Base-by-base conservation (phyloP, 2,329 filamentous ascomycete species). In the Alternaria angustiovoidea region DNA sequence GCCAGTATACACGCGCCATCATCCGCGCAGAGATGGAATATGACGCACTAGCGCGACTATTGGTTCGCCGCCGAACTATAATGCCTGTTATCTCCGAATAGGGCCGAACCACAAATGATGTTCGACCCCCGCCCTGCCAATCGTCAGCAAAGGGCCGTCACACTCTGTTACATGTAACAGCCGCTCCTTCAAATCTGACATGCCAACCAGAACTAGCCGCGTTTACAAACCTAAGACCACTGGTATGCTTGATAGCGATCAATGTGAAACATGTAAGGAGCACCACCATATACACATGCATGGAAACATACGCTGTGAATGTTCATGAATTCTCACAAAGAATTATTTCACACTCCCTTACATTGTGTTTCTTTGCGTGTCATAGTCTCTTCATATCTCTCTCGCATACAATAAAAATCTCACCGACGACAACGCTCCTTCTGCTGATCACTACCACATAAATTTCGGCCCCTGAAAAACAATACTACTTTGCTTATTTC, bases 41-140 rank as follows among this genome's bases (percentile, higher is more conserved):
- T 59, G 57, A 62, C 55, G 54, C 53, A 57, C 46, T 56, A 56
- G 46, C 46, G 46, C 46, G 22, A 26, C 14, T 38, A 18, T 24
- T 26, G 24, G 24, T 26, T 26, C 24, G 24, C 24, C 24, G 24
- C 24, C 24, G 24, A 36, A 26, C 14, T 38, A 18, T 24, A 32
- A 36, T 8, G 14, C 22, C 7, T 34, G 46, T n/a, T 47, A 54
- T 47, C 52, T 28, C 52, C 52, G 52, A 54, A 5, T 38, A 47
- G 43, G 22, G 42, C 52, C 52, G 42, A 54, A 16, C 32, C 22
- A 38, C n/a, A 36, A 36, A 34, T 26, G n/a, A 49, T 24, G 46
- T 36, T 14, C 14, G 32, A 49, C 30, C 46, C 24, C 46, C 32
- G 46, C 46, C 24, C 46, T 32, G 18, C 46, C 30, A 49, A 49